Evolutionary conservation across 257 asterid species (phyloP).

Genomic region (Nicotiana paniculata): DNA sequence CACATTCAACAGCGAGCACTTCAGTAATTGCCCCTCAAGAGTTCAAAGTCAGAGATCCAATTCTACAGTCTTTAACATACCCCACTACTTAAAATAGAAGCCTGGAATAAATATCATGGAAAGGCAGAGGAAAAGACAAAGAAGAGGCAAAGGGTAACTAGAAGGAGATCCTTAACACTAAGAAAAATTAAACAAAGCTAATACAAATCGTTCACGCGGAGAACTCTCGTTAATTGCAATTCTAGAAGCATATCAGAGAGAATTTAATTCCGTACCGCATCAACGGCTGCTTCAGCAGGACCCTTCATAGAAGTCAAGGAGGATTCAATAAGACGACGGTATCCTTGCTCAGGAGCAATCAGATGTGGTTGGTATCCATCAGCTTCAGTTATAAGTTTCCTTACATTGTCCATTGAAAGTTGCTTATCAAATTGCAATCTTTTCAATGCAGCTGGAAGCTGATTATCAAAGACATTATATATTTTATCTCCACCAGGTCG

Average conservation of each 20-base stretch:
- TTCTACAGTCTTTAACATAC: not conserved
- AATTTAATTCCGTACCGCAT: slow-evolving; percentile 50
- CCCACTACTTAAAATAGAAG: not conserved
- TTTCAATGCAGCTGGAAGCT: slow-evolving; percentile 95
- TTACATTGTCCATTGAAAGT: slow-evolving; percentile 97
- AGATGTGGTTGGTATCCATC: slow-evolving; percentile 99
- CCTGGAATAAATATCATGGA: not conserved
- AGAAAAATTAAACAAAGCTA: not conserved
- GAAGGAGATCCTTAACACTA: not conserved
- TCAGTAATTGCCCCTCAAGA: not conserved
- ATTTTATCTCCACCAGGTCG: slow-evolving; percentile 99
- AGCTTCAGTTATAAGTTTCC: slow-evolving; percentile 93
- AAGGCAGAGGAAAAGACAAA: not conserved
- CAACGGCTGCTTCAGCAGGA: slow-evolving; percentile 97
- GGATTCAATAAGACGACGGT: slow-evolving; percentile 95
- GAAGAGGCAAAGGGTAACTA: not conserved
- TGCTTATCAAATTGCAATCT: slow-evolving; percentile 95
- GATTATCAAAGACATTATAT: slow-evolving; percentile 85
- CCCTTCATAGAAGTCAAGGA: slow-evolving; percentile 83
- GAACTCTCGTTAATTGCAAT: not conserved
- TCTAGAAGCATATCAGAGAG: not conserved
- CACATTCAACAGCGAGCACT: not conserved
- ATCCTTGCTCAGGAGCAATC: slow-evolving; percentile 99
- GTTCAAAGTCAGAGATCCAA: not conserved
- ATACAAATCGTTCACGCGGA: not conserved